Evolutionary conservation across 2,329 filamentous ascomycete genomes (phyloP), one percentile per base, ranked within the genome.

Genomic region (Cytospora leucostoma): DNA sequence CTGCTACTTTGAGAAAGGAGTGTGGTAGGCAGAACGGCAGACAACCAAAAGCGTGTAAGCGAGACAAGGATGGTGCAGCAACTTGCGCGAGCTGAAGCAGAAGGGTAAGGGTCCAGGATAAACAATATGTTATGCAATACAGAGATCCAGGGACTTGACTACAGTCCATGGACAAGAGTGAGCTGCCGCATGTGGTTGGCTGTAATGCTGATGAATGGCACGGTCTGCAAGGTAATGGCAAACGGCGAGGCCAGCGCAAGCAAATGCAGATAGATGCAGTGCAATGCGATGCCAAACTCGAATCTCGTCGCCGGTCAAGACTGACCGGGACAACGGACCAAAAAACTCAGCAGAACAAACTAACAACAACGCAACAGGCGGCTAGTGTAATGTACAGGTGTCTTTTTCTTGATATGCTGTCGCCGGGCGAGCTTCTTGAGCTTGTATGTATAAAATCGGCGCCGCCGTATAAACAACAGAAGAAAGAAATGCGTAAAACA

Each of bases 331-430:
- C 72, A 68, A 72, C 71, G 70, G 69, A 74, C 67, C 75, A 72
- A 70, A 76, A 76, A 75, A 73, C 27, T 72, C 80, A 79, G 77
- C 78, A 76, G 77, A 75, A 72, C 75, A 73, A 71, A 75, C 74
- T 77, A 76, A 73, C 69, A 71, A 71, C 71, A 71, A 66, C 59
- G 55, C 62, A 64, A 64, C 62, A 62, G 62, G 70, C 70, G 74
- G 78, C 78, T 78, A 79, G 59, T 74, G 77, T 84, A 84, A 82
- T 84, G 79, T 84, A 84, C 82, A 84, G 77, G 64, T 66, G 54
- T 64, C 64, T 61, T 64, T 61, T 66, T 59, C 76, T 75, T 76
- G 72, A 71, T 75, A 76, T 77, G 76, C 76, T 75, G 72, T 76
- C 72, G 74, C 73, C 70, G 71, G 72, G 74, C 74, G 70, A 73